phyloP scores from a whole-genome alignment of 2,329 filamentous ascomycete species.

The Ophiostoma populinum region DNA sequence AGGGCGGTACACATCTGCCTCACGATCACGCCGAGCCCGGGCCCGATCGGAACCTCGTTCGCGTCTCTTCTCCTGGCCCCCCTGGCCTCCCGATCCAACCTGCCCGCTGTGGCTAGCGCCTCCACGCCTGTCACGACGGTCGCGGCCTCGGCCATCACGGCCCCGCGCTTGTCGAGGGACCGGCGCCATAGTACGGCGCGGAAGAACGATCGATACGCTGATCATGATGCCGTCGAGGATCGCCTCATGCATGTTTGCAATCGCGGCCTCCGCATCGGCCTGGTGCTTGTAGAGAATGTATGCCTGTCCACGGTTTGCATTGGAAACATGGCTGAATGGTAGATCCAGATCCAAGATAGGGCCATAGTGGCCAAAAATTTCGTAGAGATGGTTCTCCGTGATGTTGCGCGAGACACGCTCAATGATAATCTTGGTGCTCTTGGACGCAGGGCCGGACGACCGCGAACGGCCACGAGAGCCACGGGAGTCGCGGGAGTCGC shows the following conservation, averaged over 20 bases:
- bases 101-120: too few relatives aligned
- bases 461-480: too few relatives aligned
- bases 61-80: constrained; percentile 10
- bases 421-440: constrained; percentile 41
- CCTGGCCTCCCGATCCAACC: too few relatives aligned
- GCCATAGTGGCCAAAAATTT: constrained; percentile 86
- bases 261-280: constrained; percentile 68
- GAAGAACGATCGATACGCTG: constrained; percentile 76
- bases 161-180: constrained; percentile 45
- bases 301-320: constrained; percentile 66
- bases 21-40: constrained; percentile 33
- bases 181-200: constrained; percentile 64
- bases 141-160: constrained; percentile 11
- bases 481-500: too few relatives aligned
- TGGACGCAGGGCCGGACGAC: too few relatives aligned
- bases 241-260: constrained; percentile 96
- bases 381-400: constrained; percentile 68
- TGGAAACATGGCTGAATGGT: constrained; percentile 51
- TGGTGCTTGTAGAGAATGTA: constrained; percentile 74
- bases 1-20: constrained; percentile 34
- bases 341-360: constrained; percentile 74
- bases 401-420: constrained; percentile 94
- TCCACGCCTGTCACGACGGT: neutral
- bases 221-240: constrained; percentile 71
- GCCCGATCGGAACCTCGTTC: constrained; percentile 21